Conservation (phyloP, 2,329 filamentous ascomycete species). For the Xylaria multiplex region DNA sequence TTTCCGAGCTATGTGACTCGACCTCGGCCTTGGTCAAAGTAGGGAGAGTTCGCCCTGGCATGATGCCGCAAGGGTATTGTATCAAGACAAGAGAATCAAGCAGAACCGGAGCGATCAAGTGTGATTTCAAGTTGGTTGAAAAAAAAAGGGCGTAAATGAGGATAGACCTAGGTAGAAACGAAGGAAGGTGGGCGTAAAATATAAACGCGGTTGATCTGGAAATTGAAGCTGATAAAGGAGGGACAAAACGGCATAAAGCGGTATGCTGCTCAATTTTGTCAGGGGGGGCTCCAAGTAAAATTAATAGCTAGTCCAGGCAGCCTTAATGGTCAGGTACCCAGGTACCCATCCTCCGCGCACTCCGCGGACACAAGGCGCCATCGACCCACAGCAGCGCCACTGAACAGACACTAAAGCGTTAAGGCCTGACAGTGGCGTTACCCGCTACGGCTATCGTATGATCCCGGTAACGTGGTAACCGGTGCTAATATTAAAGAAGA, state of each 20-base stretch:
- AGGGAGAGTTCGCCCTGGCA: slow-evolving; percentile 85
- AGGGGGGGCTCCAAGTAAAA: slow-evolving; percentile 36
- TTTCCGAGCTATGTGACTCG: slow-evolving; percentile 77
- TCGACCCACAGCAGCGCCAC: slow-evolving; percentile 33
- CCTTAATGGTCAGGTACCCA: not conserved
- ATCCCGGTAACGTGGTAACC: slow-evolving; percentile 32
- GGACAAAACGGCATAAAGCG: slow-evolving; percentile 21
- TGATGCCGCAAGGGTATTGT: slow-evolving; percentile 53
- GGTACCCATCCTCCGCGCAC: slow-evolving; percentile 16
- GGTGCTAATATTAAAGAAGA: slow-evolving; percentile 1
- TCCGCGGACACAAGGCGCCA: slow-evolving; percentile 32
- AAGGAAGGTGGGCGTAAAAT: slow-evolving; percentile 15
- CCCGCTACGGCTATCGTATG: slow-evolving; percentile 38
- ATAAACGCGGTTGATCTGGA: slow-evolving; percentile 7
- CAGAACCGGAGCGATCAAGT: not conserved
- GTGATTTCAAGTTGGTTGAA: not conserved
- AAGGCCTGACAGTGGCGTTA: slow-evolving; percentile 45
- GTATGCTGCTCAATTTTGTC: slow-evolving; percentile 21
- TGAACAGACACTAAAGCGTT: slow-evolving; percentile 1
- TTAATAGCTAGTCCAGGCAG: slow-evolving; percentile 22
- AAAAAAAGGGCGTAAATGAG: slow-evolving; percentile 3
- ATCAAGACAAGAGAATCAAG: not conserved
- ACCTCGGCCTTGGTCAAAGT: slow-evolving; percentile 85
- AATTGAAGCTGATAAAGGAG: slow-evolving; percentile 27
- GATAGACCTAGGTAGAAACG: slow-evolving; percentile 10